Evolutionary conservation across 2,329 filamentous ascomycete species (phyloP), one percentile per base, ranked within the genome.

Genomic region (Akanthomyces uredinophilus): DNA sequence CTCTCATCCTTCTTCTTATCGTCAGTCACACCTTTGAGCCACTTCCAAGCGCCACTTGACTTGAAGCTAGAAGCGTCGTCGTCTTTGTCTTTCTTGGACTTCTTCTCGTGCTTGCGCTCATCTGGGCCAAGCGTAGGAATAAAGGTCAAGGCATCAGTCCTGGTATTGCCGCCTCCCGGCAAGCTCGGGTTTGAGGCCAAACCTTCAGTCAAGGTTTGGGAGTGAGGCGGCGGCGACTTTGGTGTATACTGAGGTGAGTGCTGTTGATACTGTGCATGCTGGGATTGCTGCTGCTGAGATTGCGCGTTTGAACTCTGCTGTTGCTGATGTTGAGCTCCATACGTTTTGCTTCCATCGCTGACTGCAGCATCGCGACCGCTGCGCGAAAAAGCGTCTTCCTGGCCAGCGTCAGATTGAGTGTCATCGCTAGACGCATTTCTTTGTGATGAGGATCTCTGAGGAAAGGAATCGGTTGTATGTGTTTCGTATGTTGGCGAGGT

Each of bases 11-110:
- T 83, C 64, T 81, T 79, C 66, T 83, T 82, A 66, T 88, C 86
- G 67, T 89, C 89, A 63, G 87, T 89, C 60, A 94, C 90, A 37
- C 93, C 83, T 68, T 87, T 87, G 72, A 96, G 86, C 89, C 90
- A 93, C 67, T 91, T 91, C 73, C 86, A 85, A 18, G 74, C 74
- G 43, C 74, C 72, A 73, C 85, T 91, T 13, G 92, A 93, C 72
- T 95, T 96, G 64, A 79, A 80, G 56, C 82, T 82, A 51, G 91
- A 87, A 1, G 74, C 70, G 18, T 87, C 81, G 20, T 87, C 81
- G 11, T 88, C 83, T 65, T 83, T 86, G 5, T 92, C 89, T 70
- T 90, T 92, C 71, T 89, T 93, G 56, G 85, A 83, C 68, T 88
- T 91, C 72, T 86, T 87, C n/a, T 93, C 90, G 0, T 78, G 69